These are phyloP conservation scores for Nakazawaea peltata DNA, from an alignment of 805 yeast genomes.

Conservation along the genomic window DNA sequence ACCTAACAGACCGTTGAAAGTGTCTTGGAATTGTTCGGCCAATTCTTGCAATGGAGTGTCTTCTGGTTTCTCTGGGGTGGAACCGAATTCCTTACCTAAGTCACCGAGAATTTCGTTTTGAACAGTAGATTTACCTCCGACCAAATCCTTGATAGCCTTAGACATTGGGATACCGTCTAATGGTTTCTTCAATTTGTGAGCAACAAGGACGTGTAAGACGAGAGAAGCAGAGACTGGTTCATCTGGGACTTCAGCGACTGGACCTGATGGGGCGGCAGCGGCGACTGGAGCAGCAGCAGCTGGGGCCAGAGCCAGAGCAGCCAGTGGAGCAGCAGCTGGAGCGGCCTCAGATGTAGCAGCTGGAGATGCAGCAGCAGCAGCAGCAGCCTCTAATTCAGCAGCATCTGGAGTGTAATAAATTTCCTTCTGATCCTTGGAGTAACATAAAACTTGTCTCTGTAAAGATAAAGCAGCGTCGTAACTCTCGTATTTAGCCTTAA, in stretches of 20 bases:
- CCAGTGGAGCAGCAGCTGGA: conserved; percentile 41
- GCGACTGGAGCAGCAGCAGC: conserved; percentile 49
- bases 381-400: conserved; percentile 35
- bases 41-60: conserved; percentile 94
- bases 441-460: conserved; percentile 90
- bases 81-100: conserved; percentile 94
- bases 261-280: conserved; percentile 65
- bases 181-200: conserved; percentile 91
- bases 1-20: conserved; percentile 84
- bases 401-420: conserved; percentile 92
- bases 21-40: conserved; percentile 91
- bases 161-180: conserved; percentile 78
- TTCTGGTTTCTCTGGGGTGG: conserved; percentile 98
- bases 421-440: conserved; percentile 92
- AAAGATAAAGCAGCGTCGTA: conserved; percentile 95
- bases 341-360: conserved; percentile 23
- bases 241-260: conserved; percentile 81
- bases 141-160: conserved; percentile 94
- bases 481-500: conserved; percentile 91
- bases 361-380: conserved; percentile 22
- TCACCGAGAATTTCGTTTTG: conserved; percentile 99
- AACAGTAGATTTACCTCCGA: conserved; percentile 97
- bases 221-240: conserved; percentile 82
- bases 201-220: conserved; percentile 82
- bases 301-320: conserved; percentile 48